Evolutionary conservation across 441 rosid genomes (phyloP), one percentile per base, ranked within the genome.

Genomic region (Pelargonium australe): DNA sequence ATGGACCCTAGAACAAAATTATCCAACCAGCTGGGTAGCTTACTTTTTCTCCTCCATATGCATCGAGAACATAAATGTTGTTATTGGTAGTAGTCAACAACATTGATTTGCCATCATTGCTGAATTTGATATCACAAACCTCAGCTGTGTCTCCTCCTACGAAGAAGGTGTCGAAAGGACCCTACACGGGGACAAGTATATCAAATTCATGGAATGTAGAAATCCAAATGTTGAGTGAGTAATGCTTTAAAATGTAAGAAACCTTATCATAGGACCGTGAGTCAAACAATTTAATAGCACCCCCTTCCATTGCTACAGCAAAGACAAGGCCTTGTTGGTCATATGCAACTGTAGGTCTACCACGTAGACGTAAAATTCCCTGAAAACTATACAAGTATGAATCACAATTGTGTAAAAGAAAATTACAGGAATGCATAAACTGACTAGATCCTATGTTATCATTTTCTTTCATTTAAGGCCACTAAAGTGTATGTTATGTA

Each of bases 271-370:
- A 91, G 55, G 92, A 84, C 73, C 96, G 89, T 65, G 96, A 94
- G 77, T 94, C 97, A 82, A 94, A 94, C 69, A 94, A 76, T 75
- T 91, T 94, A 75, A 91, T 89, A 49, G 96, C 99, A 70, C 96
- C 96, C 62, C 96, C 97, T 91, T 91, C 97, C 96, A 91, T 87
- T 68, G 96, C 96, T 83, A 95, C 96, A 4, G 99, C 97, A 84
- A 95, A 95, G 65, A 95, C 99, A 55, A 94, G 86, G 66, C 95
- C 99, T 82, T 91, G 96, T 80, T 93, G 96, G 78, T 89, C 97
- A 80, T 87, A 91, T 11, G 97, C 97, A 76, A 90, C 97, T 0
- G 96, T 86, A 55, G 97, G 99, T 75, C 96, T 87, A 73, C 97
- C 99, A 61, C 97, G 94, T 34, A 90, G 85, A 49, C 68, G 87